A percentile compares a stretch with the other conserved stretches of the same genome.
Evolutionary conservation across 768 basidiomycete species (phyloP).

Genomic region (Exsudoporus frostii): DNA sequence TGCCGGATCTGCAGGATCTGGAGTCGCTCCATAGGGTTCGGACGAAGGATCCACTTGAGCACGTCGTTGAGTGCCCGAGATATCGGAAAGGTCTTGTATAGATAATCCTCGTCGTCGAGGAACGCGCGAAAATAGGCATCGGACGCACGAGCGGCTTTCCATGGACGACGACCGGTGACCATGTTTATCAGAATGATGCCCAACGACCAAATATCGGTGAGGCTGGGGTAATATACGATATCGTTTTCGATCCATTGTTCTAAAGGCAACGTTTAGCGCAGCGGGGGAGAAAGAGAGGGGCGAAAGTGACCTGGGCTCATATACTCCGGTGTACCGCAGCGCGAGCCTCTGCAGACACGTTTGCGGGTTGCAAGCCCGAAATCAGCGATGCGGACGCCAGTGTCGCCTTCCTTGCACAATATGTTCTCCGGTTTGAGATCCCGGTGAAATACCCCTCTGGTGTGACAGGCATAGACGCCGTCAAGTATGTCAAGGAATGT

Average conservation of each 20-base stretch:
- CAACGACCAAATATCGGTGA: slow-evolving; percentile 65
- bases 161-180: slow-evolving; percentile 49
- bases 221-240: slow-evolving; percentile 30
- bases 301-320: slow-evolving; percentile 68
- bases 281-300: background rate
- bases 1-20: slow-evolving; percentile 18
- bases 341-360: slow-evolving; percentile 45
- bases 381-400: slow-evolving; percentile 62
- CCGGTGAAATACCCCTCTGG: slow-evolving; percentile 71
- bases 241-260: slow-evolving; percentile 56
- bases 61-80: slow-evolving; percentile 10
- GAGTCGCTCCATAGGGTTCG: slow-evolving; percentile 12
- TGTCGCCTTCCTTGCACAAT: slow-evolving; percentile 53
- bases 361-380: slow-evolving; percentile 67
- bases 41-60: slow-evolving; percentile 18
- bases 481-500: slow-evolving; percentile 80
- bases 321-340: slow-evolving; percentile 59
- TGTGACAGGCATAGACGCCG: slow-evolving; percentile 73
- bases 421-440: slow-evolving; percentile 88
- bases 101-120: slow-evolving; percentile 15
- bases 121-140: slow-evolving; percentile 12
- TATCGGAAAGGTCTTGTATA: slow-evolving; percentile 14
- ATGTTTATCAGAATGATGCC: slow-evolving; percentile 84
- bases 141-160: slow-evolving; percentile 9
- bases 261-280: slow-evolving; percentile 1